A percentile compares a stretch with the other conserved stretches of the same genome.
These are phyloP conservation scores for Oehlia diaphana DNA, from an alignment of 192 early-diverging fungal genomes.

Conservation along the genomic window DNA sequence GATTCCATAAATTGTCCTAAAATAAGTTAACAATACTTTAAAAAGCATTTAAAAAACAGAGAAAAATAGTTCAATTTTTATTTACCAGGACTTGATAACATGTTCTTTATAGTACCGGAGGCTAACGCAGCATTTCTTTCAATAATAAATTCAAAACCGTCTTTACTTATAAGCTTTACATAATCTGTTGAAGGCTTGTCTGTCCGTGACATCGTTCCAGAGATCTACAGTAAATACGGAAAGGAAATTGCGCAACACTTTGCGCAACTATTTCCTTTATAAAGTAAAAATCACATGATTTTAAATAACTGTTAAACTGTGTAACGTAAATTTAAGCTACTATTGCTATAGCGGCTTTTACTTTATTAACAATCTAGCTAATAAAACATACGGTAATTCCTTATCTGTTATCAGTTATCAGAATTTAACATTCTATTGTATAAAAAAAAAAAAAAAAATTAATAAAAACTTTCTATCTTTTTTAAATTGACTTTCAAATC, in stretches of 20 bases:
- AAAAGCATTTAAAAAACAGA: neutral
- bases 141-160: constrained; percentile 89
- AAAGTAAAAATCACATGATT: no score
- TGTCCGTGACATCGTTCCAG: neutral
- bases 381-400: no score
- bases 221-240: no score
- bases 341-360: no score
- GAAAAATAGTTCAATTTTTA: neutral
- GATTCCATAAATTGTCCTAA: constrained; percentile 91
- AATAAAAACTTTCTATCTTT: neutral
- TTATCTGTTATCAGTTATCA: no score
- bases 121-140: constrained; percentile 85
- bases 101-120: constrained; percentile 92
- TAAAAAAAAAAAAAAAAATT: no score
- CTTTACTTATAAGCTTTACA: constrained; percentile 84
- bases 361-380: no score
- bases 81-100: constrained; percentile 83
- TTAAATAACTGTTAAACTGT: no score
- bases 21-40: neutral
- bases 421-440: no score
- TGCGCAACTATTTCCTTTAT: no score
- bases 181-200: constrained; percentile 40
- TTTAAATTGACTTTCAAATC: neutral
- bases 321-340: no score
- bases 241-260: no score